phyloP scores from a whole-genome alignment of 768 basidiomycete species.

The Piloderma croceum region DNA sequence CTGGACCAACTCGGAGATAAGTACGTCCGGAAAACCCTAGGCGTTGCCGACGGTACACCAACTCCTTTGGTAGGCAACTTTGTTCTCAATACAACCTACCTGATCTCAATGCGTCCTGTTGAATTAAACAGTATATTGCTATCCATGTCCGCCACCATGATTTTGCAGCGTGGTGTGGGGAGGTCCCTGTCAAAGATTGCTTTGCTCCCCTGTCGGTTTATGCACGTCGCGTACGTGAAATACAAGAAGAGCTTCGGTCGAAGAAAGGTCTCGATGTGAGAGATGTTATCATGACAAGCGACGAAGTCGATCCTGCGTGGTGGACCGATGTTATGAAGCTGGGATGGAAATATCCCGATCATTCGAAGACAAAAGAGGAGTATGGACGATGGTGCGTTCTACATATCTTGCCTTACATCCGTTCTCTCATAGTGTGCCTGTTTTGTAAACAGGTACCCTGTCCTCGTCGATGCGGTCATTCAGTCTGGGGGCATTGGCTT shows the following conservation, averaged over 20 bases:
- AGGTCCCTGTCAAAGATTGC: constrained; percentile 37
- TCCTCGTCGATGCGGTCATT: constrained; percentile 68
- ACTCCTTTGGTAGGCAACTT: constrained; percentile 45
- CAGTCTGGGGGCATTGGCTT: constrained; percentile 65
- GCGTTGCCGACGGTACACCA: constrained; percentile 27
- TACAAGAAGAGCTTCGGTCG: constrained; percentile 43
- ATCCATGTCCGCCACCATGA: constrained; percentile 55
- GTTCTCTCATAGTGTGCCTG: neutral
- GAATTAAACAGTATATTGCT: constrained; percentile 42
- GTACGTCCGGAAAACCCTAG: constrained; percentile 43
- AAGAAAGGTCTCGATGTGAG: constrained; percentile 41
- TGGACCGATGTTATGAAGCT: constrained; percentile 45
- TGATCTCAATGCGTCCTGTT: neutral
- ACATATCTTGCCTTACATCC: neutral
- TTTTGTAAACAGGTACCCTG: constrained; percentile 50
- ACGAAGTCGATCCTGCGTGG: constrained; percentile 53
- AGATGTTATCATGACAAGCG: constrained; percentile 60
- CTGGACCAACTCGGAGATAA: constrained; percentile 38
- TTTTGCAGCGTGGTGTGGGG: constrained; percentile 43
- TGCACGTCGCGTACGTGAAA: constrained; percentile 50
- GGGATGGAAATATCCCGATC: constrained; percentile 52
- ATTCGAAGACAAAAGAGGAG: constrained; percentile 39
- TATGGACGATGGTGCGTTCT: constrained; percentile 45
- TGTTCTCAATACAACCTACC: constrained; percentile 12
- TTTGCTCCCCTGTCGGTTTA: constrained; percentile 51